Base-by-base conservation (phyloP, 768 basidiomycete genomes). In the Gelatoporia subvermispora region DNA sequence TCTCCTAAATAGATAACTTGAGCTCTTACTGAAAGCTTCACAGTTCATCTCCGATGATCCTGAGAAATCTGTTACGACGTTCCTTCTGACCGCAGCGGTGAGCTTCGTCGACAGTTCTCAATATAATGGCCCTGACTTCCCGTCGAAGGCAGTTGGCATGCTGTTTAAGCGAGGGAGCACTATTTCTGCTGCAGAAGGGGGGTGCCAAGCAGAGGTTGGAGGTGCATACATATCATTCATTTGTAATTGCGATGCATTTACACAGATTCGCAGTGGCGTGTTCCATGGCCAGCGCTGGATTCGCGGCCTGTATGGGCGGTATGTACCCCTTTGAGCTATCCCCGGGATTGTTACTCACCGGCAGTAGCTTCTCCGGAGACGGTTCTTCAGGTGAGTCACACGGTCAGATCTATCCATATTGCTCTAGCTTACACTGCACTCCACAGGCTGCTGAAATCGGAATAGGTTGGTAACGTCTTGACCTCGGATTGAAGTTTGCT, bases 81-180 rank as follows among this genome's bases (percentile, higher is more conserved):
- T 97, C 67, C 68, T 98, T 42, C 71, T 97, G 48, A 96, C 93
- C 4, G 89, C 93, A 41, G 74, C 89, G 45, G 91, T 90, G 60
- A 55, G 81, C 72, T 36, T n/a, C 31, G 4, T 47, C 28, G 8
- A 4, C 35, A 9, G 23, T 13, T 39, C 25, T 25, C 5, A 18
- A 13, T 46, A 31, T 17, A 22, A 50, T 48, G 42, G 42, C 25
- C 28, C 34, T 43, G 8, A 23, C 17, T 38, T 47, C 16, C 44
- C 21, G 28, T 13, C 28, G 3, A 37, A 89, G 87, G 87, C 93
- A 8, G 69, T 95, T 45, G 93, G 94, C 15, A 96, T 96, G 93
- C 71, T 96, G 25, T 95, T 93, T 73, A 97, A 98, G 65, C 81
- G 94, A 50, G 93, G 93, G n/a, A 92, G 91, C 53, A 95, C 94